These are phyloP conservation scores for Puccinia hordei DNA, from an alignment of 1,284 basidiomycete genomes.

Conservation along the genomic window DNA sequence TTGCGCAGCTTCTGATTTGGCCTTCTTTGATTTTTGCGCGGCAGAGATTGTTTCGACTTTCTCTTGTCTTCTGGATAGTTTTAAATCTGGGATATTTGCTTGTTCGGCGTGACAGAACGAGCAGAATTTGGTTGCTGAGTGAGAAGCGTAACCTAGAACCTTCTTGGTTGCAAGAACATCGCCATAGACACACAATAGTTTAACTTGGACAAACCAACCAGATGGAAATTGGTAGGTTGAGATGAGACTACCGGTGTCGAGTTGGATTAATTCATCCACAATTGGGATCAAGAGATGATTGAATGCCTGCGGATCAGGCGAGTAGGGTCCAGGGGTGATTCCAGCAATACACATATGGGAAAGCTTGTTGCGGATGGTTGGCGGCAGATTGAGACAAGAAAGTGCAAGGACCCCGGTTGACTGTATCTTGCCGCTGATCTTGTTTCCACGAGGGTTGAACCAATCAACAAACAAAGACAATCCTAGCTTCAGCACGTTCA, in stretches of 20 bases:
- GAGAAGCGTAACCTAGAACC: constrained; percentile 18
- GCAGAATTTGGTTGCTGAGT: constrained; percentile 28
- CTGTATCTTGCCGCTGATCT: background rate
- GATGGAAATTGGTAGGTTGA: constrained; percentile 18
- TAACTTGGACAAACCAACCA: constrained; percentile 9
- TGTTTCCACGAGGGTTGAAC: no score
- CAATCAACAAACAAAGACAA: no score
- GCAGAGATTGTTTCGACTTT: constrained; percentile 3
- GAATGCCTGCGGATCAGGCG: constrained; percentile 6
- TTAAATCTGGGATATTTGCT: background rate
- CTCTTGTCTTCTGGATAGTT: background rate
- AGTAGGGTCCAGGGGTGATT: no score
- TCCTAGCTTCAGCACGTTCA: no score
- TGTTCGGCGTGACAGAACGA: constrained; percentile 25
- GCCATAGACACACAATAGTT: no score
- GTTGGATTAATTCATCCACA: background rate
- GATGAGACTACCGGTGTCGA: background rate
- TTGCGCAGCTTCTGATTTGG: background rate
- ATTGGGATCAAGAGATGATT: constrained; percentile 9
- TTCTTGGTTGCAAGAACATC: no score
- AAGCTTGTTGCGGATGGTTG: constrained; percentile 8
- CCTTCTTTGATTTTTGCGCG: background rate
- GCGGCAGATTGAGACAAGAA: constrained; percentile 27
- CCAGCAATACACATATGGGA: no score
- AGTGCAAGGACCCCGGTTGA: background rate